Percentiles rank a stretch among this genome's conserved stretches.
These are phyloP conservation scores for Lecanicillium sp. DNA, from an alignment of 2,329 filamentous ascomycete genomes.

Conservation along the genomic window DNA sequence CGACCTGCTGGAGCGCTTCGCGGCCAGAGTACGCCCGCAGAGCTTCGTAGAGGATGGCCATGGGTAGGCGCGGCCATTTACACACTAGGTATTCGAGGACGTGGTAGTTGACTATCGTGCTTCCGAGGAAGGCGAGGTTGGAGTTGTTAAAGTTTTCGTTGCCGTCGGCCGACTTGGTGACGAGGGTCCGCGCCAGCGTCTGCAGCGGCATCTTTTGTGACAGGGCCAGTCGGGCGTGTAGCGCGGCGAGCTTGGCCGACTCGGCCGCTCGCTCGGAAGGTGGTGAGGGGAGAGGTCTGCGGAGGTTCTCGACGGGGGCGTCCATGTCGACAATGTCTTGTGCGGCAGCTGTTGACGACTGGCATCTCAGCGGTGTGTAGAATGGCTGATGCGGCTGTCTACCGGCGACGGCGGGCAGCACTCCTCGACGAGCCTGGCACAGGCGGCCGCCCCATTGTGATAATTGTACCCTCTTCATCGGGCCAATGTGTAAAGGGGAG, in stretches of 20 bases:
- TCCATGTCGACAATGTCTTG: constrained; percentile 15
- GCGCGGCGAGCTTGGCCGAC: constrained; percentile 85
- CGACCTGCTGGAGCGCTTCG: constrained; percentile 64
- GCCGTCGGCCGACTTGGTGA: constrained; percentile 77
- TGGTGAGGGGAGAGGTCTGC: constrained; percentile 57
- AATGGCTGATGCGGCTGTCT: constrained; percentile 18
- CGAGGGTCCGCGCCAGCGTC: constrained; percentile 76
- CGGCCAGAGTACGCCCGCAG: constrained; percentile 78
- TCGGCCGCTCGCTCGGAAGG: constrained; percentile 55
- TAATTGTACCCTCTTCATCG: constrained; percentile 36
- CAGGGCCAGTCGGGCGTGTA: constrained; percentile 82
- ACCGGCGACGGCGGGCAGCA: constrained; percentile 9
- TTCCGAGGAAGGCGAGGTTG: constrained; percentile 72
- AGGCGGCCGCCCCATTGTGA: constrained; percentile 33
- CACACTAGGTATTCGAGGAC: constrained; percentile 81
- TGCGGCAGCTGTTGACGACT: constrained; percentile 23
- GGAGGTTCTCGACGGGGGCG: constrained; percentile 13
- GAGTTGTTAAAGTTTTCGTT: constrained; percentile 82
- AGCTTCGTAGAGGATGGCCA: constrained; percentile 78
- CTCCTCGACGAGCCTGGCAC: constrained; percentile 26
- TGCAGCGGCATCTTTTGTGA: constrained; percentile 75
- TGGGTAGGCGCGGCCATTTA: constrained; percentile 84
- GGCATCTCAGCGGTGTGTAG: constrained; percentile 16
- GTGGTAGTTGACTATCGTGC: constrained; percentile 80
- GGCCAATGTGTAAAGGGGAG: constrained; percentile 5